Base-by-base conservation (phyloP, 352 stramenopile genomes). In the Phytophthora rubi region DNA sequence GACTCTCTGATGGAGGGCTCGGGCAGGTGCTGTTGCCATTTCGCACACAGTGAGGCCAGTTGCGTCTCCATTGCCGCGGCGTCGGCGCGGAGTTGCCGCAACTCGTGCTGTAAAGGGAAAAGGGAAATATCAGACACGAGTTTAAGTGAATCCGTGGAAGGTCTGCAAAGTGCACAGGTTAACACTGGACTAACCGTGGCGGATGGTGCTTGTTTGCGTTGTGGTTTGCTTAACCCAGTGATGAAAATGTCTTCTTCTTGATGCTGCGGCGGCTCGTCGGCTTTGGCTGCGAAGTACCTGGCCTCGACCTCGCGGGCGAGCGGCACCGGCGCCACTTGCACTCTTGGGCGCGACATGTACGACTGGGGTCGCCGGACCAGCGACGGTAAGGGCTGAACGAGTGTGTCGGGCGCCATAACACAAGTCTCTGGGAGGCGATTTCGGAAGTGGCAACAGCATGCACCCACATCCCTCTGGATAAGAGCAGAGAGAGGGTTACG, bases 81-180 rank as follows among this genome's bases (percentile, higher is more conserved):
- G 54, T 91, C 77, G 33, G 83, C 75, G 18, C 83, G 83, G 1
- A 91, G 60, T 26, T 62, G 61, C 0, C 81, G 79, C 30, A 91
- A 72, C 44, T 91, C 83, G 62, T 89, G 79, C 81, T 85, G 53
- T 18, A 35, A 15, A 54, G 45, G 45, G 12, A 51, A 55, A n/a
- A 44, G 0, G 12, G 26, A 37, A 59, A 53, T 15, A 15, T 42
- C 12, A 42, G 35, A 15, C 12, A 15, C 35, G 0, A 16, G 0
- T 23, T 33, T 26, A n/a, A 53, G 45, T 26, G 45, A 53, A 32
- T 30, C 9, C 6, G 18, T 53, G 18, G n/a, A 16, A 53, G 6
- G 15, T n/a, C 15, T 49, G 45, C 13, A 28, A 28, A 30, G 10
- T 13, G n/a, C 12, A 28, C 28, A 13, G 18, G n/a, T 26, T 30